Base-by-base conservation (phyloP, 441 rosid species). In the Pelargonium fulgidum region DNA sequence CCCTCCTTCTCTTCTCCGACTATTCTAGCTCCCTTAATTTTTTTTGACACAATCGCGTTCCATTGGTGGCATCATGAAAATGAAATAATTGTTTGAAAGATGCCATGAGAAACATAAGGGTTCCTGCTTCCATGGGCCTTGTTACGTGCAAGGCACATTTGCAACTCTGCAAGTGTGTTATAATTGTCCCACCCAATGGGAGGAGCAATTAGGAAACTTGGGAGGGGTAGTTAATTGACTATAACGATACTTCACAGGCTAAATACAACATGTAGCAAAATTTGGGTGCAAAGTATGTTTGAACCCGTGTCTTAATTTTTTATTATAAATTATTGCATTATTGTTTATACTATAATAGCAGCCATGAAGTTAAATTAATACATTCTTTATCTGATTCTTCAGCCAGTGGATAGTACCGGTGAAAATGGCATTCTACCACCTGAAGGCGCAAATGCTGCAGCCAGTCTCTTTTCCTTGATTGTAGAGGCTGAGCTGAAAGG, bases 401-500 rank as follows among this genome's bases (percentile, higher is more conserved):
- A 92, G 98, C 84, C 89, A 12, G 70, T 80, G 82, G 86, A 86
- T 82, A 81, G 80, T 77, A 77, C 73, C 54, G 86, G 81, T 66
- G 86, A 84, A 63, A 85, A 80, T 70, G 69, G 80, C 67, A 74
- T 81, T 73, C 86, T 94, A 80, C 98, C 96, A 76, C 85, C 81
- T 20, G 99, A 90, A 70, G 99, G 96, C 73, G 82, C 81, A 74
- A 81, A 78, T 75, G 96, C 94, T 75, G 92, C 96, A 16, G 92
- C 94, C 75, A 81, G 70, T 74, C 81, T 94, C 73, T 94, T 94
- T 84, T 70, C 89, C 63, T 75, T 86, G 78, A 94, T 94, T 75
- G 84, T 80, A 67, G 97, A 87, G 75, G 85, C 92, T 73, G 99
- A 94, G 77, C 78, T 94, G 65, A 90, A 83, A 83, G 90, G 99